Evolutionary conservation across 2,329 filamentous ascomycete species (phyloP).

Genomic region (Alternaria sp.): DNA sequence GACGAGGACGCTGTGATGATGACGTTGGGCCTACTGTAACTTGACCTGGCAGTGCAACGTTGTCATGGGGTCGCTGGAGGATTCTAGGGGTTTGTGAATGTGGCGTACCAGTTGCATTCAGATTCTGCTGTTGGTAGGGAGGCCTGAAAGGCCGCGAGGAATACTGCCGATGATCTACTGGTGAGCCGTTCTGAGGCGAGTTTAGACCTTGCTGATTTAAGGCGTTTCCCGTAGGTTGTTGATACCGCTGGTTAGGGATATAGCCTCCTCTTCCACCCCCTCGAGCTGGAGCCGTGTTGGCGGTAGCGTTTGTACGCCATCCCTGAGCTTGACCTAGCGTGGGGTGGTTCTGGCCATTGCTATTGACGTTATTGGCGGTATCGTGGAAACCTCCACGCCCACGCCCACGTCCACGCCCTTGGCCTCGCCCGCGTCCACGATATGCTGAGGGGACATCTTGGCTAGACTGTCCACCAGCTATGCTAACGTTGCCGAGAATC

Average conservation of each 20-base stretch:
- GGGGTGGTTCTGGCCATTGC: slow-evolving; percentile 10
- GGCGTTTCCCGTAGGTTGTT: slow-evolving; percentile 11
- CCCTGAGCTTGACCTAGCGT: slow-evolving; percentile 20
- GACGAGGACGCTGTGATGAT: slow-evolving; percentile 21
- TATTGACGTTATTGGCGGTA: slow-evolving; percentile 19
- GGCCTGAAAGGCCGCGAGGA: not conserved
- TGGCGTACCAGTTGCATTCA: not conserved
- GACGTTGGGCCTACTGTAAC: not conserved
- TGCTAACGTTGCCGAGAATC: slow-evolving; percentile 64
- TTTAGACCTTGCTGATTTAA: slow-evolving; percentile 12
- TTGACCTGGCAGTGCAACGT: slow-evolving; percentile 14
- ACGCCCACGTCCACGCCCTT: slow-evolving; percentile 28
- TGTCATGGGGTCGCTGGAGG: slow-evolving; percentile 33
- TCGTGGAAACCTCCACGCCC: slow-evolving; percentile 25
- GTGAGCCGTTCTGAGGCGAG: slow-evolving; percentile 4
- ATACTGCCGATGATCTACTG: slow-evolving; percentile 3
- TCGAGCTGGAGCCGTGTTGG: slow-evolving; percentile 6
- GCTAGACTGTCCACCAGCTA: slow-evolving; percentile 29
- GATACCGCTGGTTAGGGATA: slow-evolving; percentile 19
- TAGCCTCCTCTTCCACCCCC: slow-evolving; percentile 22
- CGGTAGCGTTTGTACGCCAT: slow-evolving; percentile 9
- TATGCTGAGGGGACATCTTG: slow-evolving; percentile 26
- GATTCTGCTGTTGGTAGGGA: slow-evolving; percentile 8
- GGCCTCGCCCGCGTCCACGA: slow-evolving; percentile 21
- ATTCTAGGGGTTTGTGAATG: slow-evolving; percentile 24